Conservation (phyloP, 768 basidiomycete genomes). For the Mycena latifolia region DNA sequence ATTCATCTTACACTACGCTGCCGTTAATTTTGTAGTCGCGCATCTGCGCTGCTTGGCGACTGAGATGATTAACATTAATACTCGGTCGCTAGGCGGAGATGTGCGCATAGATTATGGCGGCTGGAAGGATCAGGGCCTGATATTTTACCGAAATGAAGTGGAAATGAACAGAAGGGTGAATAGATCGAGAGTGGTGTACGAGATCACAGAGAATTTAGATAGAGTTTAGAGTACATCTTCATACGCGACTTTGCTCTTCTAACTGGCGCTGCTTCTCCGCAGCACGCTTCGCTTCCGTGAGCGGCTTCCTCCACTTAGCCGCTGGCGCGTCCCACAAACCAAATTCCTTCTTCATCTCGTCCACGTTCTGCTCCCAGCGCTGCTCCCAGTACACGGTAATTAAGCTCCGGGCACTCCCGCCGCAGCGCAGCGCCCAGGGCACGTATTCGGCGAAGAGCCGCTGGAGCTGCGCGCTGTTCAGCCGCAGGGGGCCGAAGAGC, state of each 20-base stretch:
- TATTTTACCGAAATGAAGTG: constrained; percentile 35
- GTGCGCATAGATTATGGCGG: constrained; percentile 7
- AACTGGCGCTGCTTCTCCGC: constrained; percentile 45
- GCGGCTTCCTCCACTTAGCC: constrained; percentile 74
- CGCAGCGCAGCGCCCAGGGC: constrained; percentile 93
- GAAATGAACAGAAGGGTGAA: constrained; percentile 29
- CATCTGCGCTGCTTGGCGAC: constrained; percentile 1
- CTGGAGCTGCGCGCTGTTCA: constrained; percentile 66
- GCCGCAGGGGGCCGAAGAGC: constrained; percentile 80
- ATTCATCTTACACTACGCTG: too few species aligned
- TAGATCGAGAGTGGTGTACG: constrained; percentile 10
- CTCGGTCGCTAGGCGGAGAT: constrained; percentile 5
- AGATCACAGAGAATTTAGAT: neutral
- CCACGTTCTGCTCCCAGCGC: constrained; percentile 87
- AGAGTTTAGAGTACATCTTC: constrained; percentile 6
- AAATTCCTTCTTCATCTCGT: constrained; percentile 86
- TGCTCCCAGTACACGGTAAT: constrained; percentile 98
- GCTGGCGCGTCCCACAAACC: constrained; percentile 89
- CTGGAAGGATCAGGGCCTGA: neutral
- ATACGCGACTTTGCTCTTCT: constrained; percentile 8
- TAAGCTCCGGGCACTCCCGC: constrained; percentile 77
- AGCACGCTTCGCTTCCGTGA: constrained; percentile 71
- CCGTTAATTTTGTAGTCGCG: neutral
- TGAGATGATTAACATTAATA: neutral
- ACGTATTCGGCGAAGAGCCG: constrained; percentile 85